phyloP scores from a whole-genome alignment of 129 eudicot species.

The Oenanthe sinensis region DNA sequence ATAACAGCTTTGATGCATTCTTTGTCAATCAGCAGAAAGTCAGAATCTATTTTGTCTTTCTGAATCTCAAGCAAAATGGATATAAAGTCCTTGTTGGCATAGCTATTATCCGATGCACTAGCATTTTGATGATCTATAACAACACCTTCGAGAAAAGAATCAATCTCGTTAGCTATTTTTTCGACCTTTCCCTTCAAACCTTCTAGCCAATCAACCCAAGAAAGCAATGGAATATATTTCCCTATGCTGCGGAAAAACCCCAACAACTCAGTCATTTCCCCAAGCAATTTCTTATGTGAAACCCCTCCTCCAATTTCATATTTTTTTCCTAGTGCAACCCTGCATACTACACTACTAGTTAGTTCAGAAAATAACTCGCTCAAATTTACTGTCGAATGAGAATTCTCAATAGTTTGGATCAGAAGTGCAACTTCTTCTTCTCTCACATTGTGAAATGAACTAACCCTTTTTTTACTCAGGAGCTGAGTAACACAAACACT shows the following conservation, averaged over 20 bases:
- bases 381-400: background rate
- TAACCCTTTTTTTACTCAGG: constrained; percentile 17
- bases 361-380: constrained; percentile 4
- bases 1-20: constrained; percentile 26
- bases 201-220: constrained; percentile 9
- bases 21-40: background rate
- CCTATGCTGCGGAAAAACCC: constrained; percentile 7
- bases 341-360: background rate
- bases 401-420: background rate
- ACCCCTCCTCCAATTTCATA: background rate
- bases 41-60: background rate
- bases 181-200: constrained; percentile 13
- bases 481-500: constrained; percentile 15
- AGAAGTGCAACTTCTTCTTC: constrained; percentile 17
- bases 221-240: constrained; percentile 17
- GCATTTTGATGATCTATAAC: constrained; percentile 3
- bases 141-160: constrained; percentile 14
- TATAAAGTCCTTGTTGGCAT: constrained; percentile 10
- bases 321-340: constrained; percentile 17
- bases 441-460: constrained; percentile 8
- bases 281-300: background rate
- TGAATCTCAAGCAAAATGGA: constrained; percentile 23
- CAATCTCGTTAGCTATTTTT: background rate
- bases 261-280: background rate
- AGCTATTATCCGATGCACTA: background rate